phyloP scores from a whole-genome alignment of 2,329 filamentous ascomycete genomes.

The Verticillium zaregamsianum region DNA sequence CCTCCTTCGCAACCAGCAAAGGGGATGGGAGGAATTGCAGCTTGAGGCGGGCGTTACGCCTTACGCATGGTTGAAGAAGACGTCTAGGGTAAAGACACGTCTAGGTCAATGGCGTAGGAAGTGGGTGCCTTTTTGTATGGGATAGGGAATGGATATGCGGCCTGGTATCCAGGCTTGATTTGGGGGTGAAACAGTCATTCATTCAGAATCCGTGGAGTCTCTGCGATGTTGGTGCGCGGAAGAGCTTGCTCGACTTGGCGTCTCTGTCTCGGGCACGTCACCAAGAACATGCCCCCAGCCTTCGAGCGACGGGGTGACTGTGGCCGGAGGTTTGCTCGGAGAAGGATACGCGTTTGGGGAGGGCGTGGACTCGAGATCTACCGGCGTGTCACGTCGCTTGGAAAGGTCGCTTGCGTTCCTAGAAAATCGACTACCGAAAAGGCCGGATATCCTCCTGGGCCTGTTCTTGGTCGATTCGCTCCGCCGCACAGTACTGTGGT shows the following conservation, averaged over 20 bases:
- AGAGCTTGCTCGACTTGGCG: neutral
- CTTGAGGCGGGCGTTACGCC: neutral
- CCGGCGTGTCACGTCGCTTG: neutral
- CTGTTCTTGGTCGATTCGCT: neutral
- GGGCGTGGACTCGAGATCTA: neutral
- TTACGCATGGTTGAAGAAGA: neutral
- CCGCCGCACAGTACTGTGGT: neutral
- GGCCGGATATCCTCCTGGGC: neutral
- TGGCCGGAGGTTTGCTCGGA: neutral
- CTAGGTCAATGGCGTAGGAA: neutral
- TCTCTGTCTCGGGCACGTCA: neutral
- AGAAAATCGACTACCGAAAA: neutral
- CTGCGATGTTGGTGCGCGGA: neutral
- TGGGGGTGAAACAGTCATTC: neutral
- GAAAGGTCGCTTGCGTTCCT: neutral
- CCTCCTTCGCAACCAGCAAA: neutral
- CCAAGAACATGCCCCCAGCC: neutral
- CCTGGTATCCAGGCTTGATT: too few species aligned
- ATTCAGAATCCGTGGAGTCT: neutral
- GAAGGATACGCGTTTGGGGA: neutral
- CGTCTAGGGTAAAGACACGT: neutral
- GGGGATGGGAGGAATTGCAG: neutral
- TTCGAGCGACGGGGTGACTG: neutral
- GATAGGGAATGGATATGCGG: neutral
- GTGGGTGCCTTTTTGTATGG: neutral